phyloP scores from a whole-genome alignment of 2,329 filamentous ascomycete species.

The Diaporthe capsici region DNA sequence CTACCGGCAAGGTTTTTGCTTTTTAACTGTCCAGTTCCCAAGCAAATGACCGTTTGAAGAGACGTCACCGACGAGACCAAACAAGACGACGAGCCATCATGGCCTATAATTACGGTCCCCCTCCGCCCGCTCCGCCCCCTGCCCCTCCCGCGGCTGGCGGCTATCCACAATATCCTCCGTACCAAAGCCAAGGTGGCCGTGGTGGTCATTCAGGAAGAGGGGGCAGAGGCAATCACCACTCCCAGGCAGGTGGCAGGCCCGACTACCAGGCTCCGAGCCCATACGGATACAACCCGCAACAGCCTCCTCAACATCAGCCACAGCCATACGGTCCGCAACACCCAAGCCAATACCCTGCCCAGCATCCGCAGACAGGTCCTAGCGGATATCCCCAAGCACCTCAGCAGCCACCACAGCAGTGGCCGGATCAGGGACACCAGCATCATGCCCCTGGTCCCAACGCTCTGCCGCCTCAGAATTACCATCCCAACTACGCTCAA shows the following conservation, averaged over 20 bases:
- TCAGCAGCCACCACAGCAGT: conserved; percentile 60
- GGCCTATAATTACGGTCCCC: conserved; percentile 70
- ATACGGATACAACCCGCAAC: conserved; percentile 61
- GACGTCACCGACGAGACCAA: not conserved
- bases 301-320: conserved; percentile 49
- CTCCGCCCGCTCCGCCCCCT: conserved; percentile 61
- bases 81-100: conserved; percentile 50
- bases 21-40: not conserved
- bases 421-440: conserved; percentile 49
- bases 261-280: conserved; percentile 58
- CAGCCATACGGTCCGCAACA: conserved; percentile 50
- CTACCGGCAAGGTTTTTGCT: not conserved
- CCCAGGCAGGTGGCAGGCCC: conserved; percentile 52
- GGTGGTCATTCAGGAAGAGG: conserved; percentile 54
- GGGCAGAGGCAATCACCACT: conserved; percentile 57
- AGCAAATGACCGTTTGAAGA: not conserved
- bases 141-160: conserved; percentile 46
- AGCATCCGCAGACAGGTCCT: conserved; percentile 52
- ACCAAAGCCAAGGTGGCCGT: conserved; percentile 54
- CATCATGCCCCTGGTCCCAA: conserved; percentile 61
- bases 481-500: conserved; percentile 71
- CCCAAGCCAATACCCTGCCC: conserved; percentile 51
- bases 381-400: conserved; percentile 55
- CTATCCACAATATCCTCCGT: conserved; percentile 57
- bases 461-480: conserved; percentile 66